Evolutionary conservation across 805 yeast species (phyloP).

Genomic region (Candida sanyiensis): DNA sequence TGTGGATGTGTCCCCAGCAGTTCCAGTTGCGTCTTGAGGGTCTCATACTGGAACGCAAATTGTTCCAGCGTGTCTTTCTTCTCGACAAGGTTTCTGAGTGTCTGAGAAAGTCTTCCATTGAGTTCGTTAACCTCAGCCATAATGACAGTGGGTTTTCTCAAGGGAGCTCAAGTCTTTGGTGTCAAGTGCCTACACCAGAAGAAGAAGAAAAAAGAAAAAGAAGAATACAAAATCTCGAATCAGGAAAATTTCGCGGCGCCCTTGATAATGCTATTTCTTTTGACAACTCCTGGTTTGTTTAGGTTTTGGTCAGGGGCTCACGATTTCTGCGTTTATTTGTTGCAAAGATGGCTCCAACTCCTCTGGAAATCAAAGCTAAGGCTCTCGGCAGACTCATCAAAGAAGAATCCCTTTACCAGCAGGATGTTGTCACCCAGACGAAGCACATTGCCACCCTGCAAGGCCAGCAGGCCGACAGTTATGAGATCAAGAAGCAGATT

Average conservation of each 20-base stretch:
- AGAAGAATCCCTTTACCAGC: slow-evolving; percentile 56
- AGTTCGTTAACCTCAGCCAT: slow-evolving; percentile 2
- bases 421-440: slow-evolving; percentile 53
- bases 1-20: neutral
- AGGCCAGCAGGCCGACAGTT: slow-evolving; percentile 47
- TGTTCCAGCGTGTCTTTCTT: neutral
- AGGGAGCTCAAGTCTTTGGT: too few species aligned
- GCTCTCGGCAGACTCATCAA: slow-evolving; percentile 66
- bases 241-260: neutral
- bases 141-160: too few species aligned
- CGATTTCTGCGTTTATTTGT: neutral
- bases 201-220: neutral
- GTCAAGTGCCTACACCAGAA: too few species aligned
- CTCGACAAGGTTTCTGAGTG: neutral
- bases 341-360: slow-evolving; percentile 56
- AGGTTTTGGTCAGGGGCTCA: too few species aligned
- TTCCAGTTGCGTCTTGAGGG: slow-evolving; percentile 3
- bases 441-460: slow-evolving; percentile 42
- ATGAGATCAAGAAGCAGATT: slow-evolving; percentile 53
- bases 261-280: neutral
- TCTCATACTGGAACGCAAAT: slow-evolving; percentile 1
- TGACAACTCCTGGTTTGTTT: too few species aligned
- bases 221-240: neutral
- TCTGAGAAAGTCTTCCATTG: neutral
- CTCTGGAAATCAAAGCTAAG: slow-evolving; percentile 60